A percentile compares a stretch with the other conserved stretches of the same genome.
phyloP scores from a whole-genome alignment of 352 stramenopile genomes.

The Phytopythium helicoides region DNA sequence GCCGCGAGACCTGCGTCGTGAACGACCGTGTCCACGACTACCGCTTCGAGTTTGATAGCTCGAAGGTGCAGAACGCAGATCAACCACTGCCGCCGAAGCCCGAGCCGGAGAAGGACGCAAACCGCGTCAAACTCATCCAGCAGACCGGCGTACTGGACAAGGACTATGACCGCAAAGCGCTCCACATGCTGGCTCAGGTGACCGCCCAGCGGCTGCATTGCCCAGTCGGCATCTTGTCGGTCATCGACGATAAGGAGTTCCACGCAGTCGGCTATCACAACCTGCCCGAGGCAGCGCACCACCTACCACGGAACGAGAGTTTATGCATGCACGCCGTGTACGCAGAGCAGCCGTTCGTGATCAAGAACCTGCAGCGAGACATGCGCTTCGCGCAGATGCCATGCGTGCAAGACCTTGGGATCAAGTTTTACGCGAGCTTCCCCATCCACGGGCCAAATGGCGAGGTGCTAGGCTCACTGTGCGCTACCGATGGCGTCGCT shows the following conservation, averaged over 20 bases:
- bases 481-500: constrained; percentile 29
- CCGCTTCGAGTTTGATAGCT: constrained; percentile 34
- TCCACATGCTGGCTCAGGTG: constrained; percentile 55
- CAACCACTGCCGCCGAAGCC: constrained; percentile 45
- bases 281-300: constrained; percentile 20
- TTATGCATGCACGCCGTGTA: constrained; percentile 60
- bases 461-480: constrained; percentile 50
- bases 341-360: constrained; percentile 52
- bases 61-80: constrained; percentile 29
- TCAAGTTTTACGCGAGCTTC: no score
- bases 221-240: constrained; percentile 56
- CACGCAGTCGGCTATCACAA: constrained; percentile 46
- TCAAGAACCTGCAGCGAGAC: constrained; percentile 63
- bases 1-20: constrained; percentile 16
- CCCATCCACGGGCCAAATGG: no score
- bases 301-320: constrained; percentile 43
- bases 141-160: constrained; percentile 34
- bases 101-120: constrained; percentile 28
- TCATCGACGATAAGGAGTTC: constrained; percentile 50
- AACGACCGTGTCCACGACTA: constrained; percentile 47
- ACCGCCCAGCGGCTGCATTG: constrained; percentile 49
- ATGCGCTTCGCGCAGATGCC: no score
- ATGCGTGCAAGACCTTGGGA: no score
- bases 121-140: constrained; percentile 41
- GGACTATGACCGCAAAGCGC: constrained; percentile 43